A percentile compares a stretch with the other conserved stretches of the same genome.
These are phyloP conservation scores for Wallacemonas sp. DNA, from an alignment of 208 protist genomes.

Conservation along the genomic window DNA sequence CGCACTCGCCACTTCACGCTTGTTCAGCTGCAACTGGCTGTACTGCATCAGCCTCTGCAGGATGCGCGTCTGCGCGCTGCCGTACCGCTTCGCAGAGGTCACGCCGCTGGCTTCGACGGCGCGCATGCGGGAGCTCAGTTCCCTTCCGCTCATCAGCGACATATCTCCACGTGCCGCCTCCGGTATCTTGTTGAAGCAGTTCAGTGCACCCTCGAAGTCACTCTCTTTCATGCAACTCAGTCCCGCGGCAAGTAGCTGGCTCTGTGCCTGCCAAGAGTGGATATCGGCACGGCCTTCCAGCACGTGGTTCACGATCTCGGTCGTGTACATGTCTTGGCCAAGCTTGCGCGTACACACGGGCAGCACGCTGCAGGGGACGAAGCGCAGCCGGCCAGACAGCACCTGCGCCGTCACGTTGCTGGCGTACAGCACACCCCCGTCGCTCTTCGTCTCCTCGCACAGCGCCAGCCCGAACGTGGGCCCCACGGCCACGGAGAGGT, in stretches of 20 bases:
- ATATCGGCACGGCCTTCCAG: constrained; percentile 11
- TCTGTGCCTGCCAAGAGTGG: constrained; percentile 20
- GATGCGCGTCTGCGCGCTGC: background rate
- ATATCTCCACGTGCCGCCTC: constrained; percentile 2
- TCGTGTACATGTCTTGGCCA: constrained; percentile 1
- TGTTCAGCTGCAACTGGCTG: constrained; percentile 10
- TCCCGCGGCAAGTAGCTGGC: constrained; percentile 14
- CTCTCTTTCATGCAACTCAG: constrained; percentile 20
- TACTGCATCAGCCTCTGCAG: constrained; percentile 9
- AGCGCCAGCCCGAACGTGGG: background rate
- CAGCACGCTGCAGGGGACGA: constrained; percentile 22
- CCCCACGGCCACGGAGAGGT: background rate
- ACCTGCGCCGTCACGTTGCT: constrained; percentile 18
- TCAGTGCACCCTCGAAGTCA: constrained; percentile 26
- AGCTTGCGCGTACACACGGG: background rate
- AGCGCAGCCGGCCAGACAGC: constrained; percentile 15
- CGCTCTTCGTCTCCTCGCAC: background rate
- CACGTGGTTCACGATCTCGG: constrained; percentile 26
- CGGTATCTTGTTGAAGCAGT: constrained; percentile 11
- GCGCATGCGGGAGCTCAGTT: background rate
- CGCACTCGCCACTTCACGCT: background rate
- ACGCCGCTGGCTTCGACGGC: constrained; percentile 1
- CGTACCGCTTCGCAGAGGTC: background rate
- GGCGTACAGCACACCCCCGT: constrained; percentile 7
- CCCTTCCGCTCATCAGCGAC: constrained; percentile 20